Base-by-base conservation (phyloP, 495 filamentous ascomycete genomes). In the Trichoderma erinaceum region DNA sequence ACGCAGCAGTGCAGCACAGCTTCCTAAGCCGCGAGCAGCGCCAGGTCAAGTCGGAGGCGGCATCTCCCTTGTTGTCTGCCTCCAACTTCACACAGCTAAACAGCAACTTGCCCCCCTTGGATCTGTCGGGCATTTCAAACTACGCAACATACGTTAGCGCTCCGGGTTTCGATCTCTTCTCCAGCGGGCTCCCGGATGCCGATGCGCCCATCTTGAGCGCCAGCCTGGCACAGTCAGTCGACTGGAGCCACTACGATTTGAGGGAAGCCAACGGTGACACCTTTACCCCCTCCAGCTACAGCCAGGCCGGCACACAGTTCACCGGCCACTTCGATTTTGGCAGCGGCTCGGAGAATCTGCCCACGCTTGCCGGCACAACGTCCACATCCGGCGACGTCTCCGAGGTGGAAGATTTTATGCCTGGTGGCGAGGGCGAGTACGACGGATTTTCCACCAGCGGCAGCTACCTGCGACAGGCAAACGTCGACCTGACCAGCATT, bases 381-480 rank as follows among this genome's bases (percentile, higher is more conserved):
- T 91, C 89, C 4, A 92, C 88, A 11, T 92, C 89, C 2, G 90
- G 89, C 41, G 89, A 92, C 69, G 85, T 89, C 38, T 92, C 90
- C 16, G 90, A 92, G 75, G 85, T 85, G 16, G 90, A 90, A 66
- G 90, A 93, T 64, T 82, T 83, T 71, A 72, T 80, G 61, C 76
- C 82, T n/a, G 84, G 81, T 68, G 81, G 83, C 67, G 83, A 85
- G 68, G 85, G 86, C 65, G 80, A 84, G 10, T 85, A 81, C 38
- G 80, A 86, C 67, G 78, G 80, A 61, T 86, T 83, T 72, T 81
- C 80, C 0, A 80, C 87, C 18, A 69, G 72, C 67, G 76, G 70
- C 65, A 72, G 70, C 25, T 86, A 81, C 69, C 84, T 86, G 18
- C 80, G 82, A 65, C 77, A 85, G 67, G 82, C 85, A 61, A 81